Conservation (phyloP, 2,329 filamentous ascomycete species). For the Xylaria sp. region DNA sequence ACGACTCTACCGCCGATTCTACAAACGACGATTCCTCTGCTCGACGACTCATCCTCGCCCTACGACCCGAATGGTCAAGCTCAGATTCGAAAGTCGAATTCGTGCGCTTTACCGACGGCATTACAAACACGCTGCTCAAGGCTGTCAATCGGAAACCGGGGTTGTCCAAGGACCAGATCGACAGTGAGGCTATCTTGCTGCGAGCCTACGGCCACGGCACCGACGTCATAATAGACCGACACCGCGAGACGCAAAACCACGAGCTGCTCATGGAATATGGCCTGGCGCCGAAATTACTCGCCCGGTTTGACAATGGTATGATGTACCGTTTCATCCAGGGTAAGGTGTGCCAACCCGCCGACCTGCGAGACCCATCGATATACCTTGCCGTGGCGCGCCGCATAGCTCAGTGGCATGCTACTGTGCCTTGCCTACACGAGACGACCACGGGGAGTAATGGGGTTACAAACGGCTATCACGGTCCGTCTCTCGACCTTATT, state of each 20-base stretch:
- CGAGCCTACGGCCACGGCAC: conserved; percentile 95
- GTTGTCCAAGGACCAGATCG: conserved; percentile 68
- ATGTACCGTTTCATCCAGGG: conserved; percentile 92
- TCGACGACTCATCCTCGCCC: conserved; percentile 77
- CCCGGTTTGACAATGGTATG: conserved; percentile 94
- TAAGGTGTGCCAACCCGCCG: conserved; percentile 79
- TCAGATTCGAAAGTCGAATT: conserved; percentile 81
- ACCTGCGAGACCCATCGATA: conserved; percentile 78
- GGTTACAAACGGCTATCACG: conserved; percentile 47
- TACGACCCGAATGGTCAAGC: conserved; percentile 85
- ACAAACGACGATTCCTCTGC: conserved; percentile 82
- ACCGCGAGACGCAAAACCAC: conserved; percentile 83
- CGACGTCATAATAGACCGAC: conserved; percentile 93
- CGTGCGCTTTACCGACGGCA: conserved; percentile 93
- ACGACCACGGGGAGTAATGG: conserved; percentile 51
- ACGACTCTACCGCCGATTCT: conserved; percentile 79
- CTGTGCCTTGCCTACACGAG: conserved; percentile 65
- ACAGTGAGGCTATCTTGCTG: conserved; percentile 82
- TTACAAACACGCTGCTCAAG: conserved; percentile 92
- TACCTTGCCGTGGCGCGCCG: conserved; percentile 85
- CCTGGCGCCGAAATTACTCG: conserved; percentile 87
- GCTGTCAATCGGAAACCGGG: conserved; percentile 75
- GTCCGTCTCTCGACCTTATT: conserved; percentile 59
- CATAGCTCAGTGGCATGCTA: conserved; percentile 93
- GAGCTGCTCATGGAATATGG: conserved; percentile 84